phyloP scores from a whole-genome alignment of 2,329 filamentous ascomycete species.

The Fusarium vanettenii region DNA sequence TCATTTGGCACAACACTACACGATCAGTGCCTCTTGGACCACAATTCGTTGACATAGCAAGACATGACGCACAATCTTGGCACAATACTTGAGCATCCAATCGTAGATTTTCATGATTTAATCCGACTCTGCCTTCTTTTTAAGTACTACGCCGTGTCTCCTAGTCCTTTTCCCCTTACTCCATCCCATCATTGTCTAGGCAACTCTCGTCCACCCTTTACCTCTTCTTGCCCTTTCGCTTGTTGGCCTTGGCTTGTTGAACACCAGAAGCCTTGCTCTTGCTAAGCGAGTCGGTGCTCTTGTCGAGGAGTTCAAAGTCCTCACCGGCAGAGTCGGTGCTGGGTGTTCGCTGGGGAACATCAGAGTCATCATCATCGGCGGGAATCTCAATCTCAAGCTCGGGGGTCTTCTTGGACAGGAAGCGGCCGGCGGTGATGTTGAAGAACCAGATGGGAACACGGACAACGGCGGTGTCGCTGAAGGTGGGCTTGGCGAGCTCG shows the following conservation, averaged over 20 bases:
- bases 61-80: not conserved
- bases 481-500: conserved; percentile 80
- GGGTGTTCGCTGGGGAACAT: conserved; percentile 62
- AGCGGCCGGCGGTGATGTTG: conserved; percentile 63
- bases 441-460: conserved; percentile 82
- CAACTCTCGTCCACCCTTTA: conserved; percentile 42
- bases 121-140: conserved; percentile 4
- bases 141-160: conserved; percentile 10
- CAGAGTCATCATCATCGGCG: conserved; percentile 58
- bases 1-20: not conserved
- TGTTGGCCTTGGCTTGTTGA: conserved; percentile 61
- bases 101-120: not conserved
- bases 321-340: conserved; percentile 69
- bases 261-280: conserved; percentile 63
- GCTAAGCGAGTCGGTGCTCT: conserved; percentile 66
- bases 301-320: conserved; percentile 73
- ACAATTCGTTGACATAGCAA: not conserved
- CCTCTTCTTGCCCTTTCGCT: conserved; percentile 67
- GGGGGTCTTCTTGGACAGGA: conserved; percentile 55
- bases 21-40: not conserved
- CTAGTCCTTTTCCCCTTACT: not conserved
- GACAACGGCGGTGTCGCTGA: conserved; percentile 85
- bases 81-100: not conserved
- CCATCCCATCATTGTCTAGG: conserved; percentile 9
- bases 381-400: conserved; percentile 53